Base-by-base conservation (phyloP, 129 eudicot species). In the Glebionis coronaria region DNA sequence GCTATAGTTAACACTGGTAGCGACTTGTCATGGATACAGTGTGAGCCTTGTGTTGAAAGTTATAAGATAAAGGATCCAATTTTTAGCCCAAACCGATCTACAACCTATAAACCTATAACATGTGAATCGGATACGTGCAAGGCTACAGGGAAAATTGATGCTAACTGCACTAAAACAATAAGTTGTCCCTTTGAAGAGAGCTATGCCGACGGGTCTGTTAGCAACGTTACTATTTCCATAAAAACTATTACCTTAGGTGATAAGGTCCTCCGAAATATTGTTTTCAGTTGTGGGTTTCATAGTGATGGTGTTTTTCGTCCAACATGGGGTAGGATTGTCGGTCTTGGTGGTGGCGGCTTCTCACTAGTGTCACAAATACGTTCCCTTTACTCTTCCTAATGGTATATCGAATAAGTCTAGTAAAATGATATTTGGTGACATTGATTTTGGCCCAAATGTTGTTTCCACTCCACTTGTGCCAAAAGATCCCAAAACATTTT, bases 321-420 rank as follows among this genome's bases (percentile, higher is more conserved):
- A 8, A 13, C 42, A 0, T 53, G 66, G 27, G 58, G 53, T 9
- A 82, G 82, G 31, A 46, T 82, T 0, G 16, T 82, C 4, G 86
- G 86, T 3, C 76, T 82, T 15, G 86, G 86, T 3, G 74, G 86
- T 0, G 82, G 86, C n/a, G 60, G 72, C 25, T 27, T 9, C 29
- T 82, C 86, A 0, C 56, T 82, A 19, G 55, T 73, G 16, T 63
- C 77, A 1, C 86, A 82, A 82, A 50, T 81, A 35, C 4, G 35
- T 12, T 18, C 78, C 82, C 19, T 71, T 4, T 42, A 68, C 74
- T 19, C 0, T 42, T 15, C 13, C 49, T 1, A 10, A 66, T n/a
- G 74, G 45, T 12, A 5, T 45, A 16, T 9, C 64, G 0, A 44
- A 75, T 0, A 56, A 47, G 55, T 56, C 85, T 3, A 81, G 82